Evolutionary conservation across 352 stramenopile species (phyloP).

Genomic region (Phytopythium chamaehyphon): DNA sequence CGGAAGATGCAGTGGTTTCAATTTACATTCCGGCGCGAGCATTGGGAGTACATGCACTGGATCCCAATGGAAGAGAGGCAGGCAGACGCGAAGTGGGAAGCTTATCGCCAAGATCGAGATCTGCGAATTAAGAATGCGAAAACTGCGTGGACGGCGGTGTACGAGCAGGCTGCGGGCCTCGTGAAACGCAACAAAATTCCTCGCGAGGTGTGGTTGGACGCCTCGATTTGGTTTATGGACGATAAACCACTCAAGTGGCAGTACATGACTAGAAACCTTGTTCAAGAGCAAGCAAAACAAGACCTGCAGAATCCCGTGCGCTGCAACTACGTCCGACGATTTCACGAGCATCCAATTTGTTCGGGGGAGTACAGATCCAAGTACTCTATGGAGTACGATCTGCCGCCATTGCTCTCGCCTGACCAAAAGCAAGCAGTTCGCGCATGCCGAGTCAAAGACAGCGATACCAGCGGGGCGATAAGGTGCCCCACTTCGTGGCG

Average conservation of each 20-base stretch:
- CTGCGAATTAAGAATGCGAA: not conserved
- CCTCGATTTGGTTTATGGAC: conserved; percentile 1
- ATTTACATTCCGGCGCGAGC: conserved; percentile 1
- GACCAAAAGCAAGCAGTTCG: not conserved
- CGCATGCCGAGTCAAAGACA: too few relatives aligned
- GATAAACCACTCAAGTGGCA: not conserved
- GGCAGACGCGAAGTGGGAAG: not conserved
- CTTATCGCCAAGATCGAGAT: not conserved
- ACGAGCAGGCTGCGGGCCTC: not conserved
- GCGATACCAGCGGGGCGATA: too few relatives aligned
- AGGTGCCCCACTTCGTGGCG: too few relatives aligned
- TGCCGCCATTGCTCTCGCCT: not conserved
- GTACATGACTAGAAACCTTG: not conserved
- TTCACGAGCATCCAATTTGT: not conserved
- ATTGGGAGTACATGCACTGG: conserved; percentile 4
- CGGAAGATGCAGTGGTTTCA: not conserved
- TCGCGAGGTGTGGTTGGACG: not conserved
- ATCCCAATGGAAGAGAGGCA: not conserved
- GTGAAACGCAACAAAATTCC: not conserved
- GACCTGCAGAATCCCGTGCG: not conserved
- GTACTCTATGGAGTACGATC: not conserved
- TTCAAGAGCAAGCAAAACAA: not conserved
- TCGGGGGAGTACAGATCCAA: not conserved
- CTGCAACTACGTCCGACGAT: not conserved
- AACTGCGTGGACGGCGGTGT: not conserved